phyloP scores from a whole-genome alignment of 805 yeast species.

The Starmerella vitae region DNA sequence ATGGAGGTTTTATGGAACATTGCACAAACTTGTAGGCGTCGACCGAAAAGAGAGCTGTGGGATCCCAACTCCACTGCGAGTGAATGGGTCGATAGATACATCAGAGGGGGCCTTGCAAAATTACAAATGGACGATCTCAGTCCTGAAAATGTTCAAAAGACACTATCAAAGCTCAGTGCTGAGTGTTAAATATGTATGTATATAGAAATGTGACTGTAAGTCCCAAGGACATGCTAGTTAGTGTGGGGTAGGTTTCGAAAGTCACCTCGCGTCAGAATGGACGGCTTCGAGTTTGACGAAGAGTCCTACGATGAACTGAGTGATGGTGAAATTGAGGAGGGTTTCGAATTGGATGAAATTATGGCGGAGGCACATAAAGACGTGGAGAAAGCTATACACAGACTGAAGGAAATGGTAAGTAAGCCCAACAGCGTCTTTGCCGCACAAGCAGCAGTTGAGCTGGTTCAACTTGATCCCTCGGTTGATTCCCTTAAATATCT shows the following conservation, averaged over 20 bases:
- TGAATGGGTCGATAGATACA: slow-evolving; percentile 15
- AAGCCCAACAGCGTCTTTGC: background rate
- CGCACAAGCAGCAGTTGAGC: slow-evolving; percentile 7
- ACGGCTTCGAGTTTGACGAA: slow-evolving; percentile 14
- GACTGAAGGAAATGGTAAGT: slow-evolving; percentile 4
- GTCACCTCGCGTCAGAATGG: background rate
- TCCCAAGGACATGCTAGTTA: background rate
- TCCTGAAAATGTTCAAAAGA: background rate
- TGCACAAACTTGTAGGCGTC: slow-evolving; percentile 3
- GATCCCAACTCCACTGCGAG: slow-evolving; percentile 11
- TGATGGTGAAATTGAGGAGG: slow-evolving; percentile 22
- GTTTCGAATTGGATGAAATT: slow-evolving; percentile 13
- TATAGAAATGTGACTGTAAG: background rate
- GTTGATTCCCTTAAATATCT: slow-evolving; percentile 1
- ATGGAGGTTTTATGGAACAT: slow-evolving; percentile 13
- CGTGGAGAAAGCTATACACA: background rate
- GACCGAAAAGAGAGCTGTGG: slow-evolving; percentile 6
- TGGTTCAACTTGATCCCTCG: background rate
- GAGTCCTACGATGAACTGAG: slow-evolving; percentile 24
- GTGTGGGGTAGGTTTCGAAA: too few species aligned
- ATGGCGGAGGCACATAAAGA: background rate
- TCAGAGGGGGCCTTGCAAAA: slow-evolving; percentile 10
- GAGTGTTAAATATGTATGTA: too few species aligned
- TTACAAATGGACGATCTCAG: slow-evolving; percentile 12
- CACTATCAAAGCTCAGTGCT: background rate